A percentile compares a stretch with the other conserved stretches of the same genome.
Conservation (phyloP, 768 basidiomycete genomes). For the Clitopilus passeckerianus region DNA sequence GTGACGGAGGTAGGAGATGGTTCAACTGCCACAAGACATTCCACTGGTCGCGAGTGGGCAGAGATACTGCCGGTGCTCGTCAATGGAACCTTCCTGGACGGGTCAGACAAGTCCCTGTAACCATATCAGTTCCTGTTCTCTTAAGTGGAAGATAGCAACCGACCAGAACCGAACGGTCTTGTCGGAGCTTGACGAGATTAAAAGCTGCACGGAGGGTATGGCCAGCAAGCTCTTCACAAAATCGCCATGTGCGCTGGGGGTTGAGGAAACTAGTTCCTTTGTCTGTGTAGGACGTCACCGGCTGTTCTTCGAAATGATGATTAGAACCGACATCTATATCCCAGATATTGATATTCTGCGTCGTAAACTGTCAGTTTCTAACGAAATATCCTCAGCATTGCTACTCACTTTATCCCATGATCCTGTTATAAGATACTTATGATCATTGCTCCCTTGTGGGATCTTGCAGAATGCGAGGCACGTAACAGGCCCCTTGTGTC, state of each 20-base stretch:
- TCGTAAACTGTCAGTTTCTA: not conserved
- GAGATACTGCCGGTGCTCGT: slow-evolving; percentile 64
- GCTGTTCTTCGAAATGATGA: slow-evolving; percentile 2
- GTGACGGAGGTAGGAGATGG: slow-evolving; percentile 39
- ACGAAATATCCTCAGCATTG: not conserved
- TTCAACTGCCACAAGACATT: slow-evolving; percentile 59
- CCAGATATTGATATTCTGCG: slow-evolving; percentile 85
- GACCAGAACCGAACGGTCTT: slow-evolving; percentile 87
- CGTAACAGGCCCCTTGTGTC: slow-evolving; percentile 89
- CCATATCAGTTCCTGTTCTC: not conserved
- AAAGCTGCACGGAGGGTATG: slow-evolving; percentile 55
- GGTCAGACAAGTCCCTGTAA: slow-evolving; percentile 58
- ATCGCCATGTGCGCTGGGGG: slow-evolving; percentile 70
- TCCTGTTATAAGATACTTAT: slow-evolving; percentile 70
- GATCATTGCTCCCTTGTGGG: slow-evolving; percentile 29
- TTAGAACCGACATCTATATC: slow-evolving; percentile 54
- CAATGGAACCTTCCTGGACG: slow-evolving; percentile 35
- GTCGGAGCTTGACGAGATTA: slow-evolving; percentile 89
- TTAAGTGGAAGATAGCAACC: slow-evolving; percentile 13
- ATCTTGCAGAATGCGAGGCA: slow-evolving; percentile 64
- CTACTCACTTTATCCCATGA: slow-evolving; percentile 83
- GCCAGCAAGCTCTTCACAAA: slow-evolving; percentile 86
- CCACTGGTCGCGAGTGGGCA: slow-evolving; percentile 85
- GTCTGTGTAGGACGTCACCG: slow-evolving; percentile 41
- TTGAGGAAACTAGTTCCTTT: slow-evolving; percentile 64